A percentile compares a stretch with the other conserved stretches of the same genome.
phyloP scores from a whole-genome alignment of 768 basidiomycete genomes.

The Pleurotus pulmonarius region DNA sequence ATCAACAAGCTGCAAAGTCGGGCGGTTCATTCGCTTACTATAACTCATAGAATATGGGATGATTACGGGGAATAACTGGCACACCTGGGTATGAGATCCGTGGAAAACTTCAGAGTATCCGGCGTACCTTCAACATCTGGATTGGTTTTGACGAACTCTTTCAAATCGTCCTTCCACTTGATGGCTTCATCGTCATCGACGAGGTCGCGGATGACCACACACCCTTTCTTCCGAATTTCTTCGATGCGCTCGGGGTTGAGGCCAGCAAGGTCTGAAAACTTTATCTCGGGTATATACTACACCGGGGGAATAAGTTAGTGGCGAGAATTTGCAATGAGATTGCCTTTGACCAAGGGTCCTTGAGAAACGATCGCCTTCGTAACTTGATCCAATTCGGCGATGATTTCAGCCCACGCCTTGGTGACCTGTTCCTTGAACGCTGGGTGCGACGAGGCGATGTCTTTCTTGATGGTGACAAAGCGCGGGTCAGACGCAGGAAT shows the following conservation, averaged over 20 bases:
- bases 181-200: conserved; percentile 54
- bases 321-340: background rate
- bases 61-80: conserved; percentile 49
- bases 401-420: conserved; percentile 49
- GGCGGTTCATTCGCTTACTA: too few species aligned
- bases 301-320: background rate
- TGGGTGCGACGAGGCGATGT: conserved; percentile 49
- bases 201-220: conserved; percentile 58
- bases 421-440: conserved; percentile 48
- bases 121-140: conserved; percentile 47
- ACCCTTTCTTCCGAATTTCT: conserved; percentile 50
- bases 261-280: conserved; percentile 48
- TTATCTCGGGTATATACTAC: conserved; percentile 61
- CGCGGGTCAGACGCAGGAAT: conserved; percentile 23
- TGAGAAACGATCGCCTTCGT: background rate
- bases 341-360: background rate
- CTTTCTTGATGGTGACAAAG: conserved; percentile 53
- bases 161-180: conserved; percentile 54
- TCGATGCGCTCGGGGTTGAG: conserved; percentile 43
- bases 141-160: conserved; percentile 54
- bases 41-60: conserved; percentile 73
- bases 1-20: too few species aligned
- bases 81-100: background rate
- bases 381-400: background rate
- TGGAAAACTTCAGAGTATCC: background rate